phyloP scores from a whole-genome alignment of 1,284 basidiomycete species.

The Rhodotorula mucilaginosa region DNA sequence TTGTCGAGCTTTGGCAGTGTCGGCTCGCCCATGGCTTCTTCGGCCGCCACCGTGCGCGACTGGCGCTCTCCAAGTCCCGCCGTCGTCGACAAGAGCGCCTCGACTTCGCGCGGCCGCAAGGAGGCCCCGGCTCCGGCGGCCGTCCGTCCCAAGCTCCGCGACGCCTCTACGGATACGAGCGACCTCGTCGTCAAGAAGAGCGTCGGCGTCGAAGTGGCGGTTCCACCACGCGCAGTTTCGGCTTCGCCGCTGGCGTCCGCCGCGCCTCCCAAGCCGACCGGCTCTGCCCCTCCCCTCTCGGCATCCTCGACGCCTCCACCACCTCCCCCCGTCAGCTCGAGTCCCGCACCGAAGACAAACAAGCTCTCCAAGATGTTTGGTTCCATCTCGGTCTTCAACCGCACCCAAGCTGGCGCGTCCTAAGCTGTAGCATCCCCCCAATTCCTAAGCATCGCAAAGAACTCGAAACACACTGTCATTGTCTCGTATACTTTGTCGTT shows the following conservation, averaged over 20 bases:
- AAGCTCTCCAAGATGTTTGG: conserved; percentile 39
- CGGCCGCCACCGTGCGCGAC: not conserved
- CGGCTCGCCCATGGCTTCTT: conserved; percentile 8
- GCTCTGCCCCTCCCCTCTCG: conserved; percentile 1
- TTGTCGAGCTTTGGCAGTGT: conserved; percentile 36
- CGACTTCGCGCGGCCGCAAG: not conserved
- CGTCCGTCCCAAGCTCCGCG: conserved; percentile 26
- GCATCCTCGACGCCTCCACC: not conserved
- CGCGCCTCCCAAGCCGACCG: not conserved
- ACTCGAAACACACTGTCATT: not conserved
- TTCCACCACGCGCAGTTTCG: not conserved
- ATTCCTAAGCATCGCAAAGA: not conserved
- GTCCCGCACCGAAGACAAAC: conserved; percentile 24
- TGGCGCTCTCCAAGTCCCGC: not conserved
- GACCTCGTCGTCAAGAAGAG: conserved; percentile 18
- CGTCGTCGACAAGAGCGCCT: not conserved
- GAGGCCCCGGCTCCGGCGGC: not conserved
- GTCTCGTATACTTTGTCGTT: not conserved
- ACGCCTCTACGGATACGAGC: conserved; percentile 35
- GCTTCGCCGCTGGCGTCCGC: conserved; percentile 1
- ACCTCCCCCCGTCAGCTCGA: not conserved
- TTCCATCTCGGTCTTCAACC: conserved; percentile 37
- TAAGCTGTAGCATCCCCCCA: not conserved
- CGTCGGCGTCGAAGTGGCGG: not conserved
- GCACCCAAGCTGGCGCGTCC: conserved; percentile 6